phyloP scores from a whole-genome alignment of 164 flowering plant species.

The Taxillus chinensis region DNA sequence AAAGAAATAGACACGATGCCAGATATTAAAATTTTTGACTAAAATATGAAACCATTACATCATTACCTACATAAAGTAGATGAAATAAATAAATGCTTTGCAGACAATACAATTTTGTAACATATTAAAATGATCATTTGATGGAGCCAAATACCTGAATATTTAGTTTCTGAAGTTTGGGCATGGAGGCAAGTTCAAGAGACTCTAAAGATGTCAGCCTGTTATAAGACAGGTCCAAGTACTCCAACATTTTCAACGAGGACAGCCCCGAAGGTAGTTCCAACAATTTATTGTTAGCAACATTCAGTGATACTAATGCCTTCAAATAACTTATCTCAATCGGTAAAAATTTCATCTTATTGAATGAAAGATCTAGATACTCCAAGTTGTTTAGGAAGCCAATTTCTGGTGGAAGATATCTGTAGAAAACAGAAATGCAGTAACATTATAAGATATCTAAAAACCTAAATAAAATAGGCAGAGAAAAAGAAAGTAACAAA shows the following conservation, averaged over 20 bases:
- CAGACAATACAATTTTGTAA: too few species aligned
- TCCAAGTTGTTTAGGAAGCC: constrained; percentile 64
- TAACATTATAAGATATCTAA: not conserved
- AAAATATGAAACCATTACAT: too few species aligned
- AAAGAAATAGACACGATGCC: too few species aligned
- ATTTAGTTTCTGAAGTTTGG: constrained; percentile 49
- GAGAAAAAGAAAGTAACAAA: not conserved
- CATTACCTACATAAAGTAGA: too few species aligned
- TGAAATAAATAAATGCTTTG: too few species aligned
- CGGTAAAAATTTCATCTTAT: constrained; percentile 79
- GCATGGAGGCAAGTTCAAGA: constrained; percentile 63
- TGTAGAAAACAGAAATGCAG: constrained; percentile 20
- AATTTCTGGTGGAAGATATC: constrained; percentile 89
- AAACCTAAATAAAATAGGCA: not conserved
- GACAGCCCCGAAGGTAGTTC: constrained; percentile 61
- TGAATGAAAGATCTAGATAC: constrained; percentile 80
- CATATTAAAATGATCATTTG: not conserved
- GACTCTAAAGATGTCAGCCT: constrained; percentile 68
- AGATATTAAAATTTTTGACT: too few species aligned
- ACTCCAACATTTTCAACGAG: constrained; percentile 48
- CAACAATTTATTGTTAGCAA: constrained; percentile 73
- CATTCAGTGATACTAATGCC: constrained; percentile 51
- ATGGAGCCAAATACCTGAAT: constrained; percentile 53
- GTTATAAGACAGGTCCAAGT: constrained; percentile 80
- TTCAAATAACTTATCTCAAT: constrained; percentile 55